Conservation (phyloP, 1,284 basidiomycete genomes). For the Rhodotorula sp. region DNA sequence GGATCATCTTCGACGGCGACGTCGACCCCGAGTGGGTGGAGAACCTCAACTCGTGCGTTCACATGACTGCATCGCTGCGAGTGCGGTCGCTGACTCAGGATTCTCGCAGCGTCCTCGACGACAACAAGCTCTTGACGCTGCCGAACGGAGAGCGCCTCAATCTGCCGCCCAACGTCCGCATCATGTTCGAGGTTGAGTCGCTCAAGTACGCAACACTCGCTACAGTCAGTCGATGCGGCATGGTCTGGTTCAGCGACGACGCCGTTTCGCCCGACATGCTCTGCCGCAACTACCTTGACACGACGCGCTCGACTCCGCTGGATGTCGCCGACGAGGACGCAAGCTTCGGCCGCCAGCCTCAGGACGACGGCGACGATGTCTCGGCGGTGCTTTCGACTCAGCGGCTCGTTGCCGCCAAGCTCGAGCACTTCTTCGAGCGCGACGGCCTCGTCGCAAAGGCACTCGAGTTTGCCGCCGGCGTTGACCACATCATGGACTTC, state of each 20-base stretch:
- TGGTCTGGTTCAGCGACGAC: conserved; percentile 99
- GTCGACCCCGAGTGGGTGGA: conserved; percentile 99
- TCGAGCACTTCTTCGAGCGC: conserved; percentile 77
- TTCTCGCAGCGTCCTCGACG: conserved; percentile 80
- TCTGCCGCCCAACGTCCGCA: conserved; percentile 91
- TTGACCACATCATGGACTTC: conserved; percentile 99
- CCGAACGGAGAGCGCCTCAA: conserved; percentile 98
- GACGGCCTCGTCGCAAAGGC: conserved; percentile 79
- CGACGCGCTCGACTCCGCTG: conserved; percentile 71
- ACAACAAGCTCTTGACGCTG: conserved; percentile 95
- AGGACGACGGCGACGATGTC: conserved; percentile 51
- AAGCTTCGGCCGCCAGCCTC: conserved; percentile 51
- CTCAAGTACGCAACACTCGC: conserved; percentile 95
- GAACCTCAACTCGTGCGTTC: conserved; percentile 86
- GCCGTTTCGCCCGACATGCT: conserved; percentile 89
- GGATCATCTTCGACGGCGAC: conserved; percentile 99
- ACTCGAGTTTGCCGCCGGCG: conserved; percentile 71
- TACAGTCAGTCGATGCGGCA: conserved; percentile 99
- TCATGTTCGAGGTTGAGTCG: conserved; percentile 99
- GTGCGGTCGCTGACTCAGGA: not conserved
- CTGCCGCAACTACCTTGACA: conserved; percentile 81
- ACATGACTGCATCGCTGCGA: too few relatives aligned
- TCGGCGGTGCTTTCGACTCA: conserved; percentile 70
- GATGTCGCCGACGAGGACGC: conserved; percentile 81
- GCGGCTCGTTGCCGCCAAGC: conserved; percentile 69